Evolutionary conservation across 2,329 filamentous ascomycete genomes (phyloP), one percentile per base, ranked within the genome.

Genomic region (Trichophyton benhamiae): DNA sequence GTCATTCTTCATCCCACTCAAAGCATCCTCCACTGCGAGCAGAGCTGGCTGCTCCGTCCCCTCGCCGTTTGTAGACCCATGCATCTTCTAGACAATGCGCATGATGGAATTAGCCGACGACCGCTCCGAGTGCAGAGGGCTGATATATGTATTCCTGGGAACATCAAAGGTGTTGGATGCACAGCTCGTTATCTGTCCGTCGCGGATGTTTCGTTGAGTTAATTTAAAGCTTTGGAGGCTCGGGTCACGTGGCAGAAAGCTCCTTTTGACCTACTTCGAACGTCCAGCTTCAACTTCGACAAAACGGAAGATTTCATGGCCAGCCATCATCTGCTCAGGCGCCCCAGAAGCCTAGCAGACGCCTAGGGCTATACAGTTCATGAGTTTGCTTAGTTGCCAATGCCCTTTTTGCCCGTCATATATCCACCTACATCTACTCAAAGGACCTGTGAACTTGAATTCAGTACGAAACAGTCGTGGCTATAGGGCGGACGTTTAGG

Each of bases 1-100:
- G 66, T 84, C 73, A 76, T 85, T 76, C 79, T 80, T 75, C 73
- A 84, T 65, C 63, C 78, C 69, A 15, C 41, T 11, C 7, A 58
- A 20, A 9, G 36, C 55, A 58, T 58, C 41, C 55, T 58, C 55
- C 2, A 5, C 11, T 11, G n/a, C 11, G 20, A 13, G 2, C 8
- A 27, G n/a, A 9, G 36, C 15, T 5, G 22, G 33, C 33, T 25
- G 33, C 41, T 25, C 55, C 17, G 55, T 27, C 17, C n/a, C 52
- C 25, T 27, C 52, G 52, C 27, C 17, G 52, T 55, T 27, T 38
- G 27, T 33, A 55, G 11, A 6, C 13, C 20, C 33, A n/a, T 33
- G 30, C 52, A 55, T 55, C n/a, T n/a, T 55, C 15, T 55, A 55
- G n/a, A 20, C n/a, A 17, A 36, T 33, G 25, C 15, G 27, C 46